Conservation (phyloP, 768 basidiomycete genomes). For the Cubamyces lactineus region DNA sequence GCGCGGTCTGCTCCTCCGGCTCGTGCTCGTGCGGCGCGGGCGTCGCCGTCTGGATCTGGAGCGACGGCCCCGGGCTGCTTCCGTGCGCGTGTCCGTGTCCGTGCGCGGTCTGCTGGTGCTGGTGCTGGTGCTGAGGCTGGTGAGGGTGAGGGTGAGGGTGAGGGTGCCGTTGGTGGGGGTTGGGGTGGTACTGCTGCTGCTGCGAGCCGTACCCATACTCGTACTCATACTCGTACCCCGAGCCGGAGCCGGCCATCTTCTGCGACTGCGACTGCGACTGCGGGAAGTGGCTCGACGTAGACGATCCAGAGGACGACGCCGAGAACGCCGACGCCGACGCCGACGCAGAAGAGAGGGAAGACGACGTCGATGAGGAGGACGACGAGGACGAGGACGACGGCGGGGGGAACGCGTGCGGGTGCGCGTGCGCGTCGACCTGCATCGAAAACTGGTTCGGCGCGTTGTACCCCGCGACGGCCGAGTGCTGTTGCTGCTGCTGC, state of each 20-base stretch:
- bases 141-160: not conserved
- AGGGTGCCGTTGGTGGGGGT: not conserved
- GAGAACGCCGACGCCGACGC: not conserved
- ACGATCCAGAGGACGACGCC: not conserved
- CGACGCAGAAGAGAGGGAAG: not conserved
- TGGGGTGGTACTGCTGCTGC: not conserved
- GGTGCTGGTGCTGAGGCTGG: conserved; percentile 12
- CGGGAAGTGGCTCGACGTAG: not conserved
- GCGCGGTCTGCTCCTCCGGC: conserved; percentile 38
- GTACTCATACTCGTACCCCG: not conserved
- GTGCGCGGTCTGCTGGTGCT: not conserved
- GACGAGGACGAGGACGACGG: not conserved
- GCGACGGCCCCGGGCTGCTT: conserved; percentile 5
- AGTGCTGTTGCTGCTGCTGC: not conserved
- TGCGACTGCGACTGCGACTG: not conserved
- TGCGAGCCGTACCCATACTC: no score
- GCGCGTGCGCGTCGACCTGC: not conserved
- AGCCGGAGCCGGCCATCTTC: no score
- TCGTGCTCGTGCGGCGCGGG: conserved; percentile 29
- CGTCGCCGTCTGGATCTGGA: conserved; percentile 33
- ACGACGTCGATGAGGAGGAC: not conserved
- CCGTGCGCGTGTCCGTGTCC: no score
- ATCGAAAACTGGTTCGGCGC: not conserved
- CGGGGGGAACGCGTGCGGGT: not conserved
- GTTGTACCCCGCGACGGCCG: no score